phyloP scores from a whole-genome alignment of 768 basidiomycete genomes.

The Mycena vulgaris region DNA sequence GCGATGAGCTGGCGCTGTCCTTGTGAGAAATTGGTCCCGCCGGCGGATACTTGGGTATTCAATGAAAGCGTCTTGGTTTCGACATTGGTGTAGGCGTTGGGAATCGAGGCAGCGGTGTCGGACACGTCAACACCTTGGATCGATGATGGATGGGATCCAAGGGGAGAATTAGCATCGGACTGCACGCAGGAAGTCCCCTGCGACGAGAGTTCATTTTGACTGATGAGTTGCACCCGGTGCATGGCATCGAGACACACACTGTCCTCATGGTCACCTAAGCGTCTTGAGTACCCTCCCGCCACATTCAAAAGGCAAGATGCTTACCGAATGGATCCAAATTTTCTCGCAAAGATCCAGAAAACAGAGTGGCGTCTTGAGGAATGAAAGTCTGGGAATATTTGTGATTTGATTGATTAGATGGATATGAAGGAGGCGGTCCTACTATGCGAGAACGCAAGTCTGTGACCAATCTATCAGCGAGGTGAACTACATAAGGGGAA shows the following conservation, averaged over 20 bases:
- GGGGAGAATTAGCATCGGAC: conserved; percentile 49
- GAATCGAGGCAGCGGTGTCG: conserved; percentile 55
- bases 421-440: background rate
- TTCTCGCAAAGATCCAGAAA: conserved; percentile 65
- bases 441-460: conserved; percentile 15
- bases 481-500: background rate
- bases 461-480: background rate
- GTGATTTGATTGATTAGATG: background rate
- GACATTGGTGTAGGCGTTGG: conserved; percentile 65
- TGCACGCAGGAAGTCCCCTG: conserved; percentile 60
- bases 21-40: conserved; percentile 92
- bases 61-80: conserved; percentile 71
- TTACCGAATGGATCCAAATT: conserved; percentile 35
- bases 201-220: conserved; percentile 62
- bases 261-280: conserved; percentile 82
- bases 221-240: conserved; percentile 83
- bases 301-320: background rate
- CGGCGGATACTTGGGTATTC: conserved; percentile 71
- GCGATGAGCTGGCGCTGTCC: conserved; percentile 92
- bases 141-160: conserved; percentile 60
- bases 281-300: conserved; percentile 51
- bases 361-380: conserved; percentile 69
- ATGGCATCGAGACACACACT: conserved; percentile 87
- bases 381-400: conserved; percentile 57
- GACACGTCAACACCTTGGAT: conserved; percentile 55